phyloP scores from a whole-genome alignment of 371 early-diverging fungal genomes.

The Blakeslea trispora region DNA sequence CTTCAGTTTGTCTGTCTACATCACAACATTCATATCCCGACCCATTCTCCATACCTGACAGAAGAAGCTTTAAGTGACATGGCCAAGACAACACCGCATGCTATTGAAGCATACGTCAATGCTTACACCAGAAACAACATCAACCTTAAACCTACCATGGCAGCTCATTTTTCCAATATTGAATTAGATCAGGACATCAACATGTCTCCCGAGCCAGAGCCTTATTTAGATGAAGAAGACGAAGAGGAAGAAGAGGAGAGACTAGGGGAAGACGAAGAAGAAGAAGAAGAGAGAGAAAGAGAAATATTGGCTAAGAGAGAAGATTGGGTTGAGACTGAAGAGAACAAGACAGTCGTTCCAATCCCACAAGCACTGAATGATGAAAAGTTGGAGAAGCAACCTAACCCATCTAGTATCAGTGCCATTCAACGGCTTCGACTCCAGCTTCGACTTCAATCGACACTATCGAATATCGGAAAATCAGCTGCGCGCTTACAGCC shows the following conservation, averaged over 20 bases:
- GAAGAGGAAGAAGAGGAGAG: constrained; percentile 5
- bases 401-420: constrained; percentile 32
- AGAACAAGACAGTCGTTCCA: constrained; percentile 7
- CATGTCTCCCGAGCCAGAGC: not conserved
- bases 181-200: not conserved
- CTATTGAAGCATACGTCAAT: constrained; percentile 44
- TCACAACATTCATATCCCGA: constrained; percentile 40
- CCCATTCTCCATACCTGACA: constrained; percentile 43
- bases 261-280: constrained; percentile 6
- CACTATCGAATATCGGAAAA: constrained; percentile 25
- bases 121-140: constrained; percentile 42
- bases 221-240: not conserved
- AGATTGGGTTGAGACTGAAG: constrained; percentile 1
- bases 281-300: not conserved
- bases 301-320: too few relatives aligned
- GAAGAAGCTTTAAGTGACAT: constrained; percentile 34
- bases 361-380: not conserved
- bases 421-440: constrained; percentile 49
- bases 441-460: constrained; percentile 42
- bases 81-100: constrained; percentile 39
- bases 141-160: constrained; percentile 39
- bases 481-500: constrained; percentile 36
- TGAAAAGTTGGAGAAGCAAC: not conserved
- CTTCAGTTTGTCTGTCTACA: constrained; percentile 51
- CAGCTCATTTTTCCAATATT: constrained; percentile 32